Evolutionary conservation across 2,329 filamentous ascomycete species (phyloP).

Genomic region (Pseudogymnoascus sp.): DNA sequence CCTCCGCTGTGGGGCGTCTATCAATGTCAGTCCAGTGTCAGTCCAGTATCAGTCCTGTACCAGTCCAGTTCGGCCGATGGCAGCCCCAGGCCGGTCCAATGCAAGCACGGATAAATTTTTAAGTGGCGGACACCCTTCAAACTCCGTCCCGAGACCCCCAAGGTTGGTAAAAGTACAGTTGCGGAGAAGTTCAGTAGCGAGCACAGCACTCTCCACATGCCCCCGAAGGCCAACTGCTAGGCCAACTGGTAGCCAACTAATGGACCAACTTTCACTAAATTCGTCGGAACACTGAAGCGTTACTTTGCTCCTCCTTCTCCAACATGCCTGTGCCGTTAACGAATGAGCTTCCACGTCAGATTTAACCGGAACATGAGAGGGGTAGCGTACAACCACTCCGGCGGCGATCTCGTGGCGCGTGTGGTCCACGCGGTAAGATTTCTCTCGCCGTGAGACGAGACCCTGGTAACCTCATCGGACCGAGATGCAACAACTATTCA

Average conservation of each 20-base stretch:
- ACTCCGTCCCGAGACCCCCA: not conserved
- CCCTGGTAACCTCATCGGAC: not conserved
- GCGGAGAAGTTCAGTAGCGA: not conserved
- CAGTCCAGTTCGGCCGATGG: not conserved
- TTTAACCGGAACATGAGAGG: constrained; percentile 7
- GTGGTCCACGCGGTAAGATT: constrained; percentile 5
- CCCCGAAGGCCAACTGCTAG: not conserved
- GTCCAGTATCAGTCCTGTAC: not conserved
- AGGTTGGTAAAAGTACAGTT: not conserved
- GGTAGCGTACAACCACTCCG: constrained; percentile 1
- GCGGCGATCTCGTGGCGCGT: constrained; percentile 4
- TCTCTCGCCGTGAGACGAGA: not conserved
- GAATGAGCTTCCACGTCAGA: not conserved
- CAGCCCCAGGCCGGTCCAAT: not conserved
- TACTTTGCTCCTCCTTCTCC: not conserved
- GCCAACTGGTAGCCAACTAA: not conserved
- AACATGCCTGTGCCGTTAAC: not conserved
- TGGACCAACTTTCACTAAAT: not conserved
- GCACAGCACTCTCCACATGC: not conserved
- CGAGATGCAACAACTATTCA: not conserved
- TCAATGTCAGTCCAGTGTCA: not conserved
- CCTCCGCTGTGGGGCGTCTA: not conserved
- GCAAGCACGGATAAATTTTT: not conserved
- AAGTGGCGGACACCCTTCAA: not conserved
- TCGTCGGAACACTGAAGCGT: not conserved